Percentiles rank a stretch among this genome's conserved stretches.
Conservation (phyloP, 371 early-diverging fungal genomes). For the Circinella umbellata region DNA sequence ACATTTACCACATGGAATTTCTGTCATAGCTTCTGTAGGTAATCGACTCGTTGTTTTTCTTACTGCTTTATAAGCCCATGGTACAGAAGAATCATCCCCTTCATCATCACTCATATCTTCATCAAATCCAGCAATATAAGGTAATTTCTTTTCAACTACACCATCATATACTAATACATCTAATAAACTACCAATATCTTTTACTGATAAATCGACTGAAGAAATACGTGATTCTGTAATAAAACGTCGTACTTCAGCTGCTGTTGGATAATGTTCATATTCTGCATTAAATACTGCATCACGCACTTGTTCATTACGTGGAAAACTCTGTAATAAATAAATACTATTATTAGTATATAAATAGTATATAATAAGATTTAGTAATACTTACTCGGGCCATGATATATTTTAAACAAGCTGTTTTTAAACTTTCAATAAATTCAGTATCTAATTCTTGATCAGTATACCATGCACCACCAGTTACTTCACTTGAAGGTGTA, state of each 20-base stretch:
- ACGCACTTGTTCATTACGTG: conserved; percentile 52
- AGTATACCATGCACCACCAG: conserved; percentile 98
- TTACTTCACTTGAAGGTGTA: conserved; percentile 91
- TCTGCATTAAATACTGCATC: conserved; percentile 61
- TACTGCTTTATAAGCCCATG: conserved; percentile 82
- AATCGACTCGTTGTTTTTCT: conserved; percentile 52
- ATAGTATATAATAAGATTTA: too few species aligned
- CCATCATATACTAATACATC: conserved; percentile 93
- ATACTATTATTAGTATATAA: neutral
- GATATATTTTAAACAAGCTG: conserved; percentile 80
- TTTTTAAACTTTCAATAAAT: conserved; percentile 87
- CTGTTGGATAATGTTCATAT: conserved; percentile 75
- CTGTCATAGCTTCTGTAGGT: conserved; percentile 64
- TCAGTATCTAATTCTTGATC: conserved; percentile 96
- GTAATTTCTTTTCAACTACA: conserved; percentile 71
- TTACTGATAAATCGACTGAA: conserved; percentile 72
- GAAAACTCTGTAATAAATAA: conserved; percentile 64
- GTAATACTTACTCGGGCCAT: conserved; percentile 57
- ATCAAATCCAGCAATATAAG: conserved; percentile 55
- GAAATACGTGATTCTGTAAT: conserved; percentile 76
- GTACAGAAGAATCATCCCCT: conserved; percentile 40
- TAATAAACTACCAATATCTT: conserved; percentile 82
- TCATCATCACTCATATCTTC: conserved; percentile 61
- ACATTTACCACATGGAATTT: conserved; percentile 87
- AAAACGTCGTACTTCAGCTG: conserved; percentile 70